Base-by-base conservation (phyloP, 371 early-diverging fungal genomes). In the Mucor sp. region DNA sequence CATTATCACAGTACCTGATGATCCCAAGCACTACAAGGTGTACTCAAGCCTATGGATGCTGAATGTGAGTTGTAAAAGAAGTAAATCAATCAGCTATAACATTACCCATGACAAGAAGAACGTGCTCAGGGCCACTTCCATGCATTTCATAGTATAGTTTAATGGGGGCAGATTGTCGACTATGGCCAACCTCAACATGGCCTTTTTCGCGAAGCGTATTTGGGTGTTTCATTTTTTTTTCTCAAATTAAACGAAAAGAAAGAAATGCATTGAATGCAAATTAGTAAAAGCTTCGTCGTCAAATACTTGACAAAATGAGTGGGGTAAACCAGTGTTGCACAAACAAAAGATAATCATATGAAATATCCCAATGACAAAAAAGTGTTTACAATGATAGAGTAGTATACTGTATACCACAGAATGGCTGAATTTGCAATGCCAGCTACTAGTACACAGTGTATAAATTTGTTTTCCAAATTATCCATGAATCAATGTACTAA, bases 71-170 rank as follows among this genome's bases (percentile, higher is more conserved):
- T 2, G 30, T 30, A 30, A 14, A 8, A 37, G 2, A 37, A 14
- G 37, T 8, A 27, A 56, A 4, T 47, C 15, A 25, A 48, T 11
- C 5, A 21, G 11, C 11, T 8, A 21, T 50, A 3, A 23, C 25
- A 62, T 43, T 76, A 81, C 81, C 92, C 88, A 90, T 91, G 0
- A 92, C 76, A 33, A 91, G 71, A 5, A 91, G 68, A 0, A 91
- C 73, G 57, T 82, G 80, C 58, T 85, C 82, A 32, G 87, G 85
- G 0, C 92, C 92, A n/a, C 57, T 80, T 28, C 92, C 93, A 72
- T 89, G 86, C 17, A 89, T 71, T 71, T 92, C 91, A 75, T 92
- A 92, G 70, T 88, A 89, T 11, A 93, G 23, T 35, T 77, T 70
- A 0, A 75, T 71, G 32, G 80, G 75, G 4, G 41, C 48, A 3